Evolutionary conservation across 192 early-diverging fungal genomes (phyloP).

Genomic region (Backusella australiensis): DNA sequence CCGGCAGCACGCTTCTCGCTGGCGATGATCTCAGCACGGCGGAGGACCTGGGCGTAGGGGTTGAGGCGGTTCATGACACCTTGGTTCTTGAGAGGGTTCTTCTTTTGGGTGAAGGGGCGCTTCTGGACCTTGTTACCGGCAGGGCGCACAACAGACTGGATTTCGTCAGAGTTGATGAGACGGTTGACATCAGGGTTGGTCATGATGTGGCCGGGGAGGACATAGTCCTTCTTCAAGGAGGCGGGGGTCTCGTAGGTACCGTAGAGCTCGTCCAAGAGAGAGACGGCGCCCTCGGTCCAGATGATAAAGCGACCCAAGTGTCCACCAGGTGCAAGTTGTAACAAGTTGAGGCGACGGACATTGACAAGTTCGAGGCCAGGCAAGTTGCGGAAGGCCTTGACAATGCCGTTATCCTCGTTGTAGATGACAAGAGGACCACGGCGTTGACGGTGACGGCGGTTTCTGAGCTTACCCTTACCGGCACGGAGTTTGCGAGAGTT

Average conservation of each 20-base stretch:
- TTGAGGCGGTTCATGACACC: conserved; percentile 95
- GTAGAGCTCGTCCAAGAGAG: conserved; percentile 89
- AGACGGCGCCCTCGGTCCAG: conserved; percentile 96
- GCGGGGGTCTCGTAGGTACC: conserved; percentile 81
- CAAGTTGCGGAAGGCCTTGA: conserved; percentile 97
- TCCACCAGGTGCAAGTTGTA: conserved; percentile 98
- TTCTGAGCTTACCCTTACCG: conserved; percentile 96
- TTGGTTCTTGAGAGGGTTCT: conserved; percentile 97
- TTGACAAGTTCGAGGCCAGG: conserved; percentile 96
- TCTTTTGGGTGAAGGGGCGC: conserved; percentile 96
- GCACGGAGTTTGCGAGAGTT: conserved; percentile 97
- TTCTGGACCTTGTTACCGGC: conserved; percentile 78
- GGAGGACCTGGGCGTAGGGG: conserved; percentile 94
- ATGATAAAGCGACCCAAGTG: conserved; percentile 99
- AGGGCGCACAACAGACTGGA: conserved; percentile 90
- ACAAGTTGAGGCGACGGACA: conserved; percentile 92
- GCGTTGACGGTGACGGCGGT: conserved; percentile 96
- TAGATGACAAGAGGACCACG: conserved; percentile 98
- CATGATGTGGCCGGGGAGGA: conserved; percentile 84
- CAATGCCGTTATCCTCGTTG: conserved; percentile 93
- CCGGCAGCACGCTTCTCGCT: conserved; percentile 52
- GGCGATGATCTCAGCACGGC: conserved; percentile 71
- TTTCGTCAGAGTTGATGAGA: conserved; percentile 95
- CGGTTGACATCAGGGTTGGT: conserved; percentile 93
- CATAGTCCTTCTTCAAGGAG: conserved; percentile 86